These are phyloP conservation scores for Areca catechu DNA, from an alignment of 176 grass and related monocot species.

Conservation along the genomic window DNA sequence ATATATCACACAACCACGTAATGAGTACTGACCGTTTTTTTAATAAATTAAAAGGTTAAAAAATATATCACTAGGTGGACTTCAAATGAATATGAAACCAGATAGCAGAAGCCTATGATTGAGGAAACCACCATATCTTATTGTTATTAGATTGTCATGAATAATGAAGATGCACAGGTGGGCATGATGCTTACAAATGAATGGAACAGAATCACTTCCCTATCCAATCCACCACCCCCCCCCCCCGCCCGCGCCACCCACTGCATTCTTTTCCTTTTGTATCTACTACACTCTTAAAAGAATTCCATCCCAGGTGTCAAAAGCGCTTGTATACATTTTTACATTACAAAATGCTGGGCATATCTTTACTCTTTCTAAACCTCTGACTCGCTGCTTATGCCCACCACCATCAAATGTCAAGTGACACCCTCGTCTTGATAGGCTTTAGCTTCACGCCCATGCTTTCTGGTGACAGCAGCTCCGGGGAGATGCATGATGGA, in stretches of 20 bases:
- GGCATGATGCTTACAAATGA: background rate
- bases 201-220: background rate
- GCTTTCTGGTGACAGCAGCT: slow-evolving; percentile 27
- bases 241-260: no score
- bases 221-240: no score
- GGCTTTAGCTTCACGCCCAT: slow-evolving; percentile 24
- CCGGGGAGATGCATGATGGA: slow-evolving; percentile 13
- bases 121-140: background rate
- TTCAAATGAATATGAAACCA: no score
- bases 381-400: background rate
- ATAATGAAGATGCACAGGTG: background rate
- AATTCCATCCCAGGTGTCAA: background rate
- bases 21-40: no score
- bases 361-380: no score
- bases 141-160: background rate
- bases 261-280: background rate
- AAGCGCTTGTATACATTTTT: no score
- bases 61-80: no score
- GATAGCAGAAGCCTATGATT: no score
- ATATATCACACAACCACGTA: no score
- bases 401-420: background rate
- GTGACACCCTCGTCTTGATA: slow-evolving; percentile 15
- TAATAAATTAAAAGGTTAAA: no score
- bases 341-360: no score
- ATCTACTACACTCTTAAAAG: background rate